These are phyloP conservation scores for Amaranthus tricolor DNA, from an alignment of 179 eudicot species.

Conservation along the genomic window DNA sequence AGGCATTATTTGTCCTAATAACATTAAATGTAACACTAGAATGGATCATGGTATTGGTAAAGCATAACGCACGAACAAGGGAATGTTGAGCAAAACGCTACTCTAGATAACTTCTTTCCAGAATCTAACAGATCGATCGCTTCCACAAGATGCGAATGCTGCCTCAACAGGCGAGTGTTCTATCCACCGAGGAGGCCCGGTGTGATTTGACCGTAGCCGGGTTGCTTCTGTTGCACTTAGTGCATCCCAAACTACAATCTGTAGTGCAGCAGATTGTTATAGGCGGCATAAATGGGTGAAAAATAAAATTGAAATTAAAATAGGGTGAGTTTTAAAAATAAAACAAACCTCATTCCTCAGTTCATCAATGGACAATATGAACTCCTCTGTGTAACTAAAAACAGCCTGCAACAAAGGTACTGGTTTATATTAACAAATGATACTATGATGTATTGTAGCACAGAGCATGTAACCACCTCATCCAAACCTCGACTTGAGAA, in stretches of 20 bases:
- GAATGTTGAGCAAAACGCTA: neutral
- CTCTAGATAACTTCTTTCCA: constrained; percentile 56
- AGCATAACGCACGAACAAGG: neutral
- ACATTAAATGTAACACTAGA: neutral
- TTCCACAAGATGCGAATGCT: constrained; percentile 69
- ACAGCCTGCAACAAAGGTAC: constrained; percentile 53
- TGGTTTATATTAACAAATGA: neutral
- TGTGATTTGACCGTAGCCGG: constrained; percentile 61
- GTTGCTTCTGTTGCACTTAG: constrained; percentile 66
- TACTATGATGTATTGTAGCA: neutral
- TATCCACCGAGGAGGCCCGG: constrained; percentile 72
- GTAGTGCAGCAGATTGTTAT: constrained; percentile 8
- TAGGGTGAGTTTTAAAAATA: neutral
- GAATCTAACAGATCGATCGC: constrained; percentile 64
- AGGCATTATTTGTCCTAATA: neutral
- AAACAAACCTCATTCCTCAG: constrained; percentile 67
- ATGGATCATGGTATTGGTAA: neutral
- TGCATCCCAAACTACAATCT: constrained; percentile 86
- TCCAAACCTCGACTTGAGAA: neutral
- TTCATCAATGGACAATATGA: constrained; percentile 64
- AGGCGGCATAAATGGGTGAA: neutral
- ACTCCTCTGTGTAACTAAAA: constrained; percentile 72
- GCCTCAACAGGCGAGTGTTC: constrained; percentile 76
- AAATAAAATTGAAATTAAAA: neutral
- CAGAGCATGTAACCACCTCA: neutral